phyloP scores from a whole-genome alignment of 192 early-diverging fungal genomes.

The Phycomyces nitens region DNA sequence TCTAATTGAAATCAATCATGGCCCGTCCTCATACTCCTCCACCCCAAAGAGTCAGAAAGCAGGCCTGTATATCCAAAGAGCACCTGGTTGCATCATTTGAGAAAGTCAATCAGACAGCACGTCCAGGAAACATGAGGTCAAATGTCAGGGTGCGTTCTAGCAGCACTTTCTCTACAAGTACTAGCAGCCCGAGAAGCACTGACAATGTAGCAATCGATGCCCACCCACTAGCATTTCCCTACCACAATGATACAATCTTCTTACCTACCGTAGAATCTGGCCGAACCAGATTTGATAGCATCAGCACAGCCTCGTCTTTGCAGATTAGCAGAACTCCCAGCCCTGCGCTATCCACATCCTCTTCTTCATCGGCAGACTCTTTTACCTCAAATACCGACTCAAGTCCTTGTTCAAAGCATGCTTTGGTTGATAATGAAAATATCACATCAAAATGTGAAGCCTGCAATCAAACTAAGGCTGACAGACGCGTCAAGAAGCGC shows the following conservation, averaged over 20 bases:
- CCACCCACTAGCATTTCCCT: constrained; percentile 18
- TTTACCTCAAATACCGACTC: too few relatives aligned
- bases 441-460: too few relatives aligned
- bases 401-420: too few relatives aligned
- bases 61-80: too few relatives aligned
- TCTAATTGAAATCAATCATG: too few relatives aligned
- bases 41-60: too few relatives aligned
- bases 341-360: background rate
- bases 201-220: constrained; percentile 5
- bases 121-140: background rate
- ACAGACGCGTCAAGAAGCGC: too few relatives aligned
- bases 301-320: background rate
- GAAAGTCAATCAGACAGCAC: too few relatives aligned
- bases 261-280: constrained; percentile 20
- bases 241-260: constrained; percentile 25
- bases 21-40: too few relatives aligned
- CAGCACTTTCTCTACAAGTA: background rate
- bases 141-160: background rate
- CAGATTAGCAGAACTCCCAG: background rate
- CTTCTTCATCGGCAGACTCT: background rate
- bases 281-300: background rate
- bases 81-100: too few relatives aligned
- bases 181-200: background rate
- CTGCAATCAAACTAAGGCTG: too few relatives aligned
- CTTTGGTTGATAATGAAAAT: too few relatives aligned